phyloP scores from a whole-genome alignment of 1,284 basidiomycete species.

The Ceratobasidium sp. region DNA sequence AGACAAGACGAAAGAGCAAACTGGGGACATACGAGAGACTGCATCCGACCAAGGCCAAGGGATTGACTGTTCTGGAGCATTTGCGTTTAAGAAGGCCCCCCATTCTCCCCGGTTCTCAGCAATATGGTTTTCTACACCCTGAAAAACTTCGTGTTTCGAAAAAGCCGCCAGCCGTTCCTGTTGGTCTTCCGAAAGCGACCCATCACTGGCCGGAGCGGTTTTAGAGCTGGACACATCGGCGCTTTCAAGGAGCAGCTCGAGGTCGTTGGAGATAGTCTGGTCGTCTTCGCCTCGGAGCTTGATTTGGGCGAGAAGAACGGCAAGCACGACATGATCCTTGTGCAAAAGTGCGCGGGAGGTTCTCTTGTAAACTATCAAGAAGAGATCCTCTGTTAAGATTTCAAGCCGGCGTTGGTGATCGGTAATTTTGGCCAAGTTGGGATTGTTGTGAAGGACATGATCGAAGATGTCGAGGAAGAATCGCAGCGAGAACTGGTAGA shows the following conservation, averaged over 20 bases:
- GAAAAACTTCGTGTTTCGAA: conserved; percentile 78
- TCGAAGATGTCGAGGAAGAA: conserved; percentile 99
- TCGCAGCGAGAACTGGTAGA: conserved; percentile 97
- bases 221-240: conserved; percentile 67
- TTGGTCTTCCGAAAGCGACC: conserved; percentile 73
- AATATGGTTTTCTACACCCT: conserved; percentile 78
- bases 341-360: conserved; percentile 93
- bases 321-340: conserved; percentile 91
- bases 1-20: conserved; percentile 45
- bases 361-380: conserved; percentile 88
- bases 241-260: conserved; percentile 91
- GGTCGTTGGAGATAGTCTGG: conserved; percentile 74
- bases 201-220: conserved; percentile 51
- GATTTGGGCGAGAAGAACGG: conserved; percentile 89
- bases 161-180: conserved; percentile 72
- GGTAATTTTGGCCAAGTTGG: conserved; percentile 81
- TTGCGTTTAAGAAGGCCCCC: conserved; percentile 77
- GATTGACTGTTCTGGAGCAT: conserved; percentile 75
- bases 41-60: conserved; percentile 77
- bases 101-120: conserved; percentile 74
- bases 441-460: conserved; percentile 91
- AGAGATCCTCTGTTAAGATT: conserved; percentile 91
- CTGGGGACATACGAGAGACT: conserved; percentile 68
- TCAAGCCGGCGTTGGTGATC: conserved; percentile 81
- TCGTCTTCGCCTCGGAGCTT: conserved; percentile 84